These are phyloP conservation scores for Boletus speciosus DNA, from an alignment of 768 basidiomycete genomes.

Conservation along the genomic window DNA sequence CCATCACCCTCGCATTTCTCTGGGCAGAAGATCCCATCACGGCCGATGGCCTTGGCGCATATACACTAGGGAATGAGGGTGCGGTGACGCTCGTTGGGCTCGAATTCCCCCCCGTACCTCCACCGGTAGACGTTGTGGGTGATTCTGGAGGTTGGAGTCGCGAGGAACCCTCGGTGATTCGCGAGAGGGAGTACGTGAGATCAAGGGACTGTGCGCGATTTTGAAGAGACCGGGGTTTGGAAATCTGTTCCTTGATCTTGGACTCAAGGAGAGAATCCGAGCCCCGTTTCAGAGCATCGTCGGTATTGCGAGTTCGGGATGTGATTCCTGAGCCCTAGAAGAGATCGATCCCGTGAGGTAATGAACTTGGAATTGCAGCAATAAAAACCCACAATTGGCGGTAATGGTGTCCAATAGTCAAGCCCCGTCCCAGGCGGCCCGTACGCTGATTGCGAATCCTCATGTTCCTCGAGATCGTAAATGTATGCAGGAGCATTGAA, in stretches of 20 bases:
- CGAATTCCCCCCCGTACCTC: conserved; percentile 71
- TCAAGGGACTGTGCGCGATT: conserved; percentile 91
- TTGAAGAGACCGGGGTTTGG: conserved; percentile 76
- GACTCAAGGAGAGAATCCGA: conserved; percentile 82
- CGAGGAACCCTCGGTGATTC: conserved; percentile 66
- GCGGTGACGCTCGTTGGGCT: conserved; percentile 77
- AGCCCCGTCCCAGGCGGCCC: conserved; percentile 46
- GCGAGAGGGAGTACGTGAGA: conserved; percentile 78
- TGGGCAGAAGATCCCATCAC: conserved; percentile 45
- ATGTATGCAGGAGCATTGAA: conserved; percentile 86
- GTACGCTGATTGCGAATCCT: conserved; percentile 61
- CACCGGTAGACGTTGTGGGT: conserved; percentile 70
- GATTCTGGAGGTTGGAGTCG: conserved; percentile 70
- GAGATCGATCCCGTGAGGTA: conserved; percentile 16
- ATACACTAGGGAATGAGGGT: conserved; percentile 83
- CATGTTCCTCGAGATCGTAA: conserved; percentile 72
- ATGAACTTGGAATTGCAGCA: conserved; percentile 8
- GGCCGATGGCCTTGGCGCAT: conserved; percentile 57
- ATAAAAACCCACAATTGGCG: conserved; percentile 60
- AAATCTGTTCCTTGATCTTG: conserved; percentile 72
- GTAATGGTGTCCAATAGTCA: conserved; percentile 76
- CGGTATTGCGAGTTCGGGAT: conserved; percentile 62
- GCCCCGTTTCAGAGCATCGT: conserved; percentile 76
- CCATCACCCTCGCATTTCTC: conserved; percentile 37
- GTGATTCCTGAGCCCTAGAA: conserved; percentile 65